Base-by-base conservation (phyloP, 441 rosid species). In the Manihot esculenta region DNA sequence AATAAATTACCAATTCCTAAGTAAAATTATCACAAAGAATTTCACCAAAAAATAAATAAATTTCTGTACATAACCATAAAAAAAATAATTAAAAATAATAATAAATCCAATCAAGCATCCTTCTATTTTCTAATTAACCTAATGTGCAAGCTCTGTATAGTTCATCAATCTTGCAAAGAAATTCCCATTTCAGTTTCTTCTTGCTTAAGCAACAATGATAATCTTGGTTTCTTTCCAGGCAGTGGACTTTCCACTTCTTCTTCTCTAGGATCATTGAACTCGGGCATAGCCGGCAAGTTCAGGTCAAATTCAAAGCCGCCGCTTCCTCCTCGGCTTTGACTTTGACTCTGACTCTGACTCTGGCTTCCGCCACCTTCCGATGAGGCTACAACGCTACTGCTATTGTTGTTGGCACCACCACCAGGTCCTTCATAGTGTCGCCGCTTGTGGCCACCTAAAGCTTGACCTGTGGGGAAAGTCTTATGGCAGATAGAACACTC, bases 371-470 rank as follows among this genome's bases (percentile, higher is more conserved):
- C 79, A 17, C 76, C 77, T 26, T 69, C 82, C 20, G 80, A 90
- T 3, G 76, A 54, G 57, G 80, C 55, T 27, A 64, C 38, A 48
- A 72, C 35, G 17, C 74, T 17, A 18, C 63, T 17, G 6, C 60
- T 67, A 7, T 53, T 59, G 27, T 63, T 45, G 49, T 42, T 18
- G 57, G 74, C 79, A 51, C 80, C 79, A 5, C 79, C 78, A 20
- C 75, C 76, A 3, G 81, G 88, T 6, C 93, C 93, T 63, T 87
- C 93, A 57, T 88, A 91, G 94, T 88, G 89, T 74, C 94, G 79
- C 64, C 93, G 85, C 78, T 93, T 92, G 77, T 92, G 98, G 7
- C 95, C 97, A 15, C 98, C 98, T 23, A 90, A 78, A 62, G 97
- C 98, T 80, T 90, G 95, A 14, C 95, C 97, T 14, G 93, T 86